phyloP scores from a whole-genome alignment of 352 stramenopile genomes.

The Phytophthora parvispora region DNA sequence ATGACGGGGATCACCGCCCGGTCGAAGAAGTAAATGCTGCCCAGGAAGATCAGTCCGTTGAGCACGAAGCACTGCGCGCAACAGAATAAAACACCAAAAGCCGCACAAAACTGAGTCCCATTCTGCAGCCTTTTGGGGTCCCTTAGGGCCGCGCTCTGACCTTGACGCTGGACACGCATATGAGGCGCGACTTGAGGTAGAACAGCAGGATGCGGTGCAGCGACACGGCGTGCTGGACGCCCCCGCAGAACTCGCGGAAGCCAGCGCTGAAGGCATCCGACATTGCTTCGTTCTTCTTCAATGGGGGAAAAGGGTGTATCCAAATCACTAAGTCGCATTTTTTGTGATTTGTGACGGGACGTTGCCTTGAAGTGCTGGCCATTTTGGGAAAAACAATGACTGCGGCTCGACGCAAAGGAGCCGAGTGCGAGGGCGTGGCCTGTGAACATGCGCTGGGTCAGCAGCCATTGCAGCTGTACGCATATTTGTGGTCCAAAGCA shows the following conservation, averaged over 20 bases:
- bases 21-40: conserved; percentile 93
- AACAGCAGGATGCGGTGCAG: conserved; percentile 89
- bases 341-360: neutral
- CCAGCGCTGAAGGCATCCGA: conserved; percentile 64
- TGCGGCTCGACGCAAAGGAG: conserved; percentile 39
- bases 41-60: conserved; percentile 92
- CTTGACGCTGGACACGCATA: conserved; percentile 89
- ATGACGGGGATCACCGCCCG: conserved; percentile 87
- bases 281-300: conserved; percentile 28
- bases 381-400: conserved; percentile 35
- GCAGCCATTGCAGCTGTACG: conserved; percentile 72
- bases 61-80: conserved; percentile 79
- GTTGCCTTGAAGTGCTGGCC: conserved; percentile 18
- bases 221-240: conserved; percentile 89
- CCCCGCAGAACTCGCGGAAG: conserved; percentile 88
- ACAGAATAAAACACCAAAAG: conserved; percentile 4
- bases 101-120: neutral
- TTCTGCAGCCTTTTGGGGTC: neutral
- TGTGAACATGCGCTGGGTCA: conserved; percentile 73
- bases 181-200: conserved; percentile 88
- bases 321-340: neutral
- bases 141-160: conserved; percentile 21
- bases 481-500: conserved; percentile 67
- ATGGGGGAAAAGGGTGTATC: neutral
- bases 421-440: conserved; percentile 66